These are phyloP conservation scores for Candida awuae DNA, from an alignment of 805 yeast species.

Conservation along the genomic window DNA sequence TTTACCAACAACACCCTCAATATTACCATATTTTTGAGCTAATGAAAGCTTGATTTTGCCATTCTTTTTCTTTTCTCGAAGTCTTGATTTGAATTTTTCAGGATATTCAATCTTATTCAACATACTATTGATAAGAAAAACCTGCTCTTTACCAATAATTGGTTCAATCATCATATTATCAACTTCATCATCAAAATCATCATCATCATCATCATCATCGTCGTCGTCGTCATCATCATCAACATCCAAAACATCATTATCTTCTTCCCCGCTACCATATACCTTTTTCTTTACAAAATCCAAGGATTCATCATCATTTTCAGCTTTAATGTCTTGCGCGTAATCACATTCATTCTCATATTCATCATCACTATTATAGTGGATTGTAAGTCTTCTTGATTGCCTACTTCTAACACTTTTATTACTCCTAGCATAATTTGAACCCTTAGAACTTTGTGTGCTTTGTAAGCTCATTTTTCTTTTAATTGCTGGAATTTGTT, in stretches of 20 bases:
- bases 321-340: constrained; percentile 7
- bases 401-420: constrained; percentile 5
- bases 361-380: constrained; percentile 13
- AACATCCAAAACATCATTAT: constrained; percentile 10
- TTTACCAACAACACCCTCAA: constrained; percentile 41
- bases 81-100: constrained; percentile 27
- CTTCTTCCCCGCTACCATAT: constrained; percentile 22
- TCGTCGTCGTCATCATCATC: constrained; percentile 17
- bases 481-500: background rate
- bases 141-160: constrained; percentile 44
- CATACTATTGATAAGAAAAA: constrained; percentile 39
- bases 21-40: constrained; percentile 41
- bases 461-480: constrained; percentile 5
- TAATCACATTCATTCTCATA: constrained; percentile 11
- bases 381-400: constrained; percentile 3
- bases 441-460: constrained; percentile 6
- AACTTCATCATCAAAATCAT: constrained; percentile 31
- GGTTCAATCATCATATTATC: constrained; percentile 35
- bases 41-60: constrained; percentile 30
- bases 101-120: constrained; percentile 40
- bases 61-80: constrained; percentile 11
- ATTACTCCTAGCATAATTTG: constrained; percentile 4
- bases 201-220: constrained; percentile 26
- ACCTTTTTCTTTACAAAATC: constrained; percentile 18
- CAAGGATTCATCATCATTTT: constrained; percentile 1